Evolutionary conservation across 805 yeast genomes (phyloP), one percentile per base, ranked within the genome.

Genomic region (Starmerella apicola): DNA sequence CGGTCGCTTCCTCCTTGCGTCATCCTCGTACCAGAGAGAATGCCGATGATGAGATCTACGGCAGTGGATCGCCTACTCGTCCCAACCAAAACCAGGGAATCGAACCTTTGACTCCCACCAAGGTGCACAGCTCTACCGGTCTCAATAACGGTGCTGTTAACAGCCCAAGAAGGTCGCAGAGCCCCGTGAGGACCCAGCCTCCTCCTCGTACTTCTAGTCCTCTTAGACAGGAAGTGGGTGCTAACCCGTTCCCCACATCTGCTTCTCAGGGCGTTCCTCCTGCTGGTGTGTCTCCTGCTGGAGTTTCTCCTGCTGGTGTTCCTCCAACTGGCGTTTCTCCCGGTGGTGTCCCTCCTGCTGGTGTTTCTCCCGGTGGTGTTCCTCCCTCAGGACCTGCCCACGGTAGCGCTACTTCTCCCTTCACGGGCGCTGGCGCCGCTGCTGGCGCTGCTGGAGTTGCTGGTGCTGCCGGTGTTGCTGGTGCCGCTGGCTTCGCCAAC

Each of bases 21-120:
- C 43, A 28, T 22, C 36, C 31, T 13, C 38, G 39, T 15, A 22
- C 5, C 19, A 36, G 45, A 16, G 40, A 24, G 21, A 18, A 21
- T 9, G 34, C 29, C 21, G 36, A 32, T 32, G 44, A 37, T 18
- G 40, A 23, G 13, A 33, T 43, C 18, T 43, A 43, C 30, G 34
- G 43, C 17, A 43, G 37, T 18, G 25, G 43, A 12, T 36, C 43
- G 23, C 36, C 19, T 34, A 25, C 26, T 32, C n/a, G n/a, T n/a
- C n/a, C n/a, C n/a, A n/a, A n/a, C n/a, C n/a, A 23, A 20, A 23
- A 35, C 3, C 25, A 32, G 8, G 26, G 19, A 12, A 32, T 35
- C 8, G 38, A 39, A 13, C 45, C 45, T 21, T 34, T 37, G n/a
- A 34, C 39, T 20, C 45, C 45, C 10, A 36, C 41, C 12, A 39